Percentiles rank a stretch among this genome's conserved stretches.
Conservation (phyloP, 2,329 filamentous ascomycete genomes). For the Pseudogymnoascus sp. region DNA sequence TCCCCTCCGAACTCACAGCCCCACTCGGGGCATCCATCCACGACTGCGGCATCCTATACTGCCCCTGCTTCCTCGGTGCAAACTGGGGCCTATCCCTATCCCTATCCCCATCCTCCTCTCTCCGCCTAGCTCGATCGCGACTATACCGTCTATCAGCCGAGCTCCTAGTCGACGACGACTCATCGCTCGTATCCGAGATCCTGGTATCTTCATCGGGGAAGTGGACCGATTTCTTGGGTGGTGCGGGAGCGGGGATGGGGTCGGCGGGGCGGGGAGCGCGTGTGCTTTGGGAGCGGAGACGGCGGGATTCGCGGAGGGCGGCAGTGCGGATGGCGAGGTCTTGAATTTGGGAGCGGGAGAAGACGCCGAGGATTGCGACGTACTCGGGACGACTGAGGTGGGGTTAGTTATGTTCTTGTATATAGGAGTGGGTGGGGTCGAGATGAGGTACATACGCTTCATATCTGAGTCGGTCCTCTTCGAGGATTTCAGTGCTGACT, state of each 20-base stretch:
- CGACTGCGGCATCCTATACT: neutral
- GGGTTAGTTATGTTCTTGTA: neutral
- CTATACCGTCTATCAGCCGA: neutral
- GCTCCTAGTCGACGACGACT: neutral
- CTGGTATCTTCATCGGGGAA: neutral
- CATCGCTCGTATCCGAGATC: constrained; percentile 2
- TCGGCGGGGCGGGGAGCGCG: neutral
- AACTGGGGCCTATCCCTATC: constrained; percentile 26
- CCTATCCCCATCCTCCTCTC: constrained; percentile 32
- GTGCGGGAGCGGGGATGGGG: neutral
- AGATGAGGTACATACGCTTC: constrained; percentile 38
- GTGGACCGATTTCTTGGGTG: neutral
- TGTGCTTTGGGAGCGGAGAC: constrained; percentile 3
- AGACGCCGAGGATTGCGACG: constrained; percentile 52
- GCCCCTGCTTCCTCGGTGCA: constrained; percentile 12
- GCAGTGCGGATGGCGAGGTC: constrained; percentile 40
- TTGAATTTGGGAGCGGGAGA: constrained; percentile 46
- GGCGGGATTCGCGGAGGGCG: constrained; percentile 32
- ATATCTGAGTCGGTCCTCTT: constrained; percentile 49
- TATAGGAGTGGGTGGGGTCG: neutral
- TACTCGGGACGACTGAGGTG: constrained; percentile 43
- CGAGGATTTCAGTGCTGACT: constrained; percentile 52
- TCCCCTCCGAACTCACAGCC: neutral
- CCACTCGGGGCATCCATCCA: neutral
- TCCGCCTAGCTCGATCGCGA: neutral